These are phyloP conservation scores for Alternaria gansuensis DNA, from an alignment of 2,329 filamentous ascomycete genomes.

Conservation along the genomic window DNA sequence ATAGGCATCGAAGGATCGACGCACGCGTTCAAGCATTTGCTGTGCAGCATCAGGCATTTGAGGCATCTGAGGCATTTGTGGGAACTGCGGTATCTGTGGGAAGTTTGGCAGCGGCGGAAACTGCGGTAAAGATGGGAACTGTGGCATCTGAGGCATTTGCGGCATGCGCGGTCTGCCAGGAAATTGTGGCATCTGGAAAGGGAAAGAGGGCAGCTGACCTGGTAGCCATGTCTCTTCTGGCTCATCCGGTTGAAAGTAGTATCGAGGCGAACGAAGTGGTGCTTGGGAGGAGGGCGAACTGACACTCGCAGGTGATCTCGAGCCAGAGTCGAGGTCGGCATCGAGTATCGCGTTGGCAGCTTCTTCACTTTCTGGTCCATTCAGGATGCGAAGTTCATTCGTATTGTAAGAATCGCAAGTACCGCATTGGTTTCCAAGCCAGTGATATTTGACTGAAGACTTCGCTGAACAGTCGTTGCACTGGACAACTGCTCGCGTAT, in stretches of 20 bases:
- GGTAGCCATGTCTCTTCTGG: constrained; percentile 52
- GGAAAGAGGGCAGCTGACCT: constrained; percentile 48
- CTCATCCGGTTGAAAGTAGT: constrained; percentile 51
- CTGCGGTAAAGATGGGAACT: constrained; percentile 44
- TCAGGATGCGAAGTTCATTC: constrained; percentile 58
- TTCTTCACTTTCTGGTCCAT: constrained; percentile 50
- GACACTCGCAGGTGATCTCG: constrained; percentile 43
- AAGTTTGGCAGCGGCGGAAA: constrained; percentile 47
- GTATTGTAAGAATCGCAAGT: constrained; percentile 65
- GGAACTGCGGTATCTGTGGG: constrained; percentile 36
- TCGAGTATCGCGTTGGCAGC: constrained; percentile 46
- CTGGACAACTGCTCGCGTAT: constrained; percentile 82
- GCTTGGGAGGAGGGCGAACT: constrained; percentile 45
- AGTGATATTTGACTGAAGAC: constrained; percentile 88
- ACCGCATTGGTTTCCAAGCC: constrained; percentile 89
- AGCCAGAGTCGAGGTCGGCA: constrained; percentile 39
- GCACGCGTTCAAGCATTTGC: constrained; percentile 49
- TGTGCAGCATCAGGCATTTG: constrained; percentile 46
- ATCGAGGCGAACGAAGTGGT: constrained; percentile 47
- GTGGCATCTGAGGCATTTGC: constrained; percentile 45
- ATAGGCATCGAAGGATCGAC: constrained; percentile 56
- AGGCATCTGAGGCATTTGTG: constrained; percentile 40
- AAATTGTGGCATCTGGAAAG: constrained; percentile 51
- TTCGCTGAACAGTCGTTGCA: constrained; percentile 96
- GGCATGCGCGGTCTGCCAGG: constrained; percentile 45